Percentiles rank a stretch among this genome's conserved stretches.
Conservation (phyloP, 148 eudicot genomes). For the Suaeda aralocaspica region DNA sequence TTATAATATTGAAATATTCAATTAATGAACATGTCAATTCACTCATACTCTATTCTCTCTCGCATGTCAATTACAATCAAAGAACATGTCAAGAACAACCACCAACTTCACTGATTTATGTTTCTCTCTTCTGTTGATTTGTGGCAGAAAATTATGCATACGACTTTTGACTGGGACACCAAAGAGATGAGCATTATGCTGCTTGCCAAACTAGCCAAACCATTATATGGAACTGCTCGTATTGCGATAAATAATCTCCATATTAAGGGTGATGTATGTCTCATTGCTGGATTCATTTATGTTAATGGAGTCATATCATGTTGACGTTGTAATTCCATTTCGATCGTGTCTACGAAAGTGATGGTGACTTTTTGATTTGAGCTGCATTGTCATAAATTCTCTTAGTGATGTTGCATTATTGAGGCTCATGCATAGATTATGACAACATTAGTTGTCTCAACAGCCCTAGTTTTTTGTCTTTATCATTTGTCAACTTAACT, state of each 20-base stretch:
- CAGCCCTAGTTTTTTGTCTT: background rate
- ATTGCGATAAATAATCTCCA: constrained; percentile 76
- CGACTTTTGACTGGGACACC: constrained; percentile 92
- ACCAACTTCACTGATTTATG: too few relatives aligned
- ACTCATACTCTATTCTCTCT: too few relatives aligned
- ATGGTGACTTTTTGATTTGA: background rate
- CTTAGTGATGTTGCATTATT: background rate
- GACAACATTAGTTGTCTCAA: background rate
- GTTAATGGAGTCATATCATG: background rate
- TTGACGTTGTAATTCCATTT: background rate
- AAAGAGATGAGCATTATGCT: constrained; percentile 75
- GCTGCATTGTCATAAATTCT: background rate
- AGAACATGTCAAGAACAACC: too few relatives aligned
- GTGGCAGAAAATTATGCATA: constrained; percentile 62
- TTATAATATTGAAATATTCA: too few relatives aligned
- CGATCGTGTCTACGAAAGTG: background rate
- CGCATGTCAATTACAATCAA: too few relatives aligned
- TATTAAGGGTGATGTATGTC: constrained; percentile 95
- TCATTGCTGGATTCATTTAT: background rate
- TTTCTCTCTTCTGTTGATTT: constrained; percentile 1
- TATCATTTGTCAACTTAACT: background rate
- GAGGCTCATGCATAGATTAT: background rate
- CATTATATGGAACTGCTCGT: constrained; percentile 89
- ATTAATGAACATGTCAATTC: too few relatives aligned
- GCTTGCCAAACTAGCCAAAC: constrained; percentile 83